Evolutionary conservation across 1,139 yeast species (phyloP), one percentile per base, ranked within the genome.

Genomic region (Suhomyces bokatorum): DNA sequence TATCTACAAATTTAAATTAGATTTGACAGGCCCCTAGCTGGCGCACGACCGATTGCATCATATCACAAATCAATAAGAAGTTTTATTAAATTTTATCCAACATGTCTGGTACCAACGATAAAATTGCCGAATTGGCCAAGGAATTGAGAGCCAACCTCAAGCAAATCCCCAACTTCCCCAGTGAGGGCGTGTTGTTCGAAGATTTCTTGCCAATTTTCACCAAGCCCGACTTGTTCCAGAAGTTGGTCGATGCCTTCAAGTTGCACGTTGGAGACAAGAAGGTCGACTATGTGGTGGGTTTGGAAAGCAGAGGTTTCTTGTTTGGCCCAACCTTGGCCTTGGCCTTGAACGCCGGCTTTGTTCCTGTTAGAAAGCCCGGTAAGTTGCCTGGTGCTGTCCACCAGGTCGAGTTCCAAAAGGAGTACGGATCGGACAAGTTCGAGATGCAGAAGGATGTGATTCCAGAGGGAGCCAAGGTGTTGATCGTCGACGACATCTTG

Each of bases 251-350:
- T 54, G 96, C 96, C 15, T 87, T 91, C 72, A 82, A 85, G 68
- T 64, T 81, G 50, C 95, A 87, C 60, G 64, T 93, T 51, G 82
- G 81, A 46, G 78, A 77, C 52, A 68, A 70, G 47, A 83, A 87
- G 58, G 80, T 91, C 48, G 98, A 93, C 62, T 93, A 86, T 62
- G 78, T 93, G 53, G 90, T 93, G 43, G 99, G 98, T 35, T 78
- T 95, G 55, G 99, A 93, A 68, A 88, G 97, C 45, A 85, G 99
- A 67, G 99, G 99, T 1, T 93, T 93, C 66, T 75, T 93, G 50
- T 93, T 93, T 58, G 99, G 98, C 10, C 99, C 99, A 40, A 75
- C 98, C 32, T 76, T 93, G 55, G 99, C 99, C 8, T 78, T 93
- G 53, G 93, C 89, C 48, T 70, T 93, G 49, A 84, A 85, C 51